phyloP scores from a whole-genome alignment of 305 asterid genomes.

The Solanum hybrid region DNA sequence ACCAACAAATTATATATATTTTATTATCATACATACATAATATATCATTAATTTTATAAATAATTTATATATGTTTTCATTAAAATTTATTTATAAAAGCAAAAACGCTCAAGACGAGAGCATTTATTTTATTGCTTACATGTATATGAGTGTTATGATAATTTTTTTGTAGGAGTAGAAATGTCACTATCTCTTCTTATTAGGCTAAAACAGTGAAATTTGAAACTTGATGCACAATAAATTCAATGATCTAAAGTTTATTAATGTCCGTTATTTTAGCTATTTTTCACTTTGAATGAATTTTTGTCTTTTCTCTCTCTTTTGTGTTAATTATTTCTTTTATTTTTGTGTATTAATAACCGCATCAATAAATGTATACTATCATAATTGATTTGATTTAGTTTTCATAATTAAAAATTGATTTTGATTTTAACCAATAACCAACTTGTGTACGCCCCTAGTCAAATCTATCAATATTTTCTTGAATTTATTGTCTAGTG shows the following conservation, averaged over 20 bases:
- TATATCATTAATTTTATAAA: too few relatives aligned
- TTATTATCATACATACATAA: too few relatives aligned
- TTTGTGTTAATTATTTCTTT: too few relatives aligned
- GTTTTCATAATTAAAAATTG: too few relatives aligned
- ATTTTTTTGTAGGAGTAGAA: background rate
- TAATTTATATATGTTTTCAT: too few relatives aligned
- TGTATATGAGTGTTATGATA: background rate
- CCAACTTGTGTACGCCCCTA: background rate
- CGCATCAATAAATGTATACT: background rate
- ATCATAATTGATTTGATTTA: too few relatives aligned
- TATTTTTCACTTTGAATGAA: background rate
- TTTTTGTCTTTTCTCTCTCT: too few relatives aligned
- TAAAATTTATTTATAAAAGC: background rate
- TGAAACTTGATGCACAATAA: background rate
- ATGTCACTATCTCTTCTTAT: background rate
- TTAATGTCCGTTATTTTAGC: background rate
- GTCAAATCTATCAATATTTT: background rate
- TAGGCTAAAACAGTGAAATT: background rate
- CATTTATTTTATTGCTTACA: background rate
- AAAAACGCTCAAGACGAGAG: background rate
- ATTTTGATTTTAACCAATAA: too few relatives aligned
- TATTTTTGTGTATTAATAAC: too few relatives aligned
- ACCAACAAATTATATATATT: too few relatives aligned
- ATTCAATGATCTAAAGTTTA: too few relatives aligned
- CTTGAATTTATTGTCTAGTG: background rate